Evolutionary conservation across 768 basidiomycete species (phyloP), one percentile per base, ranked within the genome.

Genomic region (Pluteus cervinus): DNA sequence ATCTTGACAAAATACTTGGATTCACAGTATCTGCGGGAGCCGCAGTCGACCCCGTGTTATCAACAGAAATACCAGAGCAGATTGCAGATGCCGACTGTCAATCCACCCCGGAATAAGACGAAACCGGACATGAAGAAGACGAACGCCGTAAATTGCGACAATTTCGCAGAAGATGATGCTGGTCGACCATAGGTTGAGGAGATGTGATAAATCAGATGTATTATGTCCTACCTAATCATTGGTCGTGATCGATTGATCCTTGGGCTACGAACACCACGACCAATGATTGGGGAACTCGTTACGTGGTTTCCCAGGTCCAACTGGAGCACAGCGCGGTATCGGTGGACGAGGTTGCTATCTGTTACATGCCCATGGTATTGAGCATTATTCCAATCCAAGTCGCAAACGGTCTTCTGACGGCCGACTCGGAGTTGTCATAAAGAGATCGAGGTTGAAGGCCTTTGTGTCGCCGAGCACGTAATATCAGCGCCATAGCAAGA

Each of bases 141-240:
- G 88, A 36, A 90, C 88, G 40, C 87, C 96, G 65, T 98, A 98
- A 54, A 99, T 98, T 41, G 94, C 96, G 21, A 99, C 93, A 54
- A 97, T 94, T 68, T 98, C 94, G 61, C 94, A 97, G 72, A 98
- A 97, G 54, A 99, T 97, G 68, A 98, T 91, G 49, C 94, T 97
- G 52, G 7, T 18, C 11, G 18, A 26, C 4, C 23, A n/a, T 24
- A 29, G 35, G 33, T 25, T 10, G 26, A 2, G 20, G 12, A 7
- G 14, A 7, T 16, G 15, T 14, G 14, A 8, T 31, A n/a, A 2
- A 15, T 32, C 12, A 36, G 29, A n/a, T 15, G 28, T 5, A 16
- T 16, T 10, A 7, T 15, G 4, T 16, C 53, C 73, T 34, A 90
- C 92, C 89, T 92, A 51, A 99, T 96, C 59, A 98, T n/a, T 60